Evolutionary conservation across 2,329 filamentous ascomycete genomes (phyloP), one percentile per base, ranked within the genome.

Genomic region (Penicillium sp.): DNA sequence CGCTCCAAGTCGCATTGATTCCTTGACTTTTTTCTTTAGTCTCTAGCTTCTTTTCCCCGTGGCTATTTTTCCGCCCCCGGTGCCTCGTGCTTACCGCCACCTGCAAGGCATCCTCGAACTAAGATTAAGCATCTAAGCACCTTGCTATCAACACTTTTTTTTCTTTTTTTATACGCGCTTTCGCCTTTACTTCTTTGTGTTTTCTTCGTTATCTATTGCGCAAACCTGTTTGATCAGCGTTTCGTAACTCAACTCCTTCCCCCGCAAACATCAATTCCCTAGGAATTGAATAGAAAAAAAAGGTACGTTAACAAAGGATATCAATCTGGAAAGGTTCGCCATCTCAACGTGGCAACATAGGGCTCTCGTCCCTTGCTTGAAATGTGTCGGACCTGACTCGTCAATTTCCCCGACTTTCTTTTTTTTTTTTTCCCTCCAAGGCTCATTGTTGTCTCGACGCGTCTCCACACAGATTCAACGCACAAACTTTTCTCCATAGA

Each of bases 81-180:
- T 65, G 67, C 69, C 67, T 73, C 66, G 66, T 70, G 68, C 64
- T 68, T 62, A 66, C 69, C 68, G 68, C 66, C 69, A 69, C 69
- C 69, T 71, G 71, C 70, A 73, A 68, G 70, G 64, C 69, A 70
- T 70, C 65, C 61, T 50, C 46, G 65, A 61, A 70, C 71, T 73
- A 73, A 72, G 60, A 71, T 73, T 74, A 73, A 74, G 71, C 71
- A 73, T 72, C 71, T 61, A 73, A 74, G 70, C 71, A 73, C 72
- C 71, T 64, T 57, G 53, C 57, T 55, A 57, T 54, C 58, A 57
- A 63, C 67, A 61, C 60, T 51, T 53, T 45, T 59, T 56, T 37
- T 57, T 56, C 52, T 46, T 28, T 30, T 41, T n/a, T 12, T 26
- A 5, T 42, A 16, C 30, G 19, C 44, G 51, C 44, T 53, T 49